Evolutionary conservation across 768 basidiomycete genomes (phyloP).

Genomic region (Gautieria morchelliformis): DNA sequence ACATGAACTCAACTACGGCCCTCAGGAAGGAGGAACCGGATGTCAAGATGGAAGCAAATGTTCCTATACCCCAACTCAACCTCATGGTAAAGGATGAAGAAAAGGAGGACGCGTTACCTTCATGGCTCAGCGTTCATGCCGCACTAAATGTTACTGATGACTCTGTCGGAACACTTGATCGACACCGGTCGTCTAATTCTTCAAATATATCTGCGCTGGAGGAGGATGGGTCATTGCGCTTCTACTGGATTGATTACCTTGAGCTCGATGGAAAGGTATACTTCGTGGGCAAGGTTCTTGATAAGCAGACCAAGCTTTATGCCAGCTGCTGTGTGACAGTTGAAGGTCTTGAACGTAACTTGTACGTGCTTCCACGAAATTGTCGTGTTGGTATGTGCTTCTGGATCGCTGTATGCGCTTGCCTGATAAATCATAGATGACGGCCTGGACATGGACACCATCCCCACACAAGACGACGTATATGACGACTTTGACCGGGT

Average conservation of each 20-base stretch:
- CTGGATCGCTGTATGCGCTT: background rate
- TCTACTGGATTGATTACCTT: slow-evolving; percentile 96
- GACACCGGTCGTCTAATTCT: slow-evolving; percentile 20
- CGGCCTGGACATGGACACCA: slow-evolving; percentile 61
- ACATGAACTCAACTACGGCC: slow-evolving; percentile 13
- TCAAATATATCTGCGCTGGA: slow-evolving; percentile 56
- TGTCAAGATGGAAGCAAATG: slow-evolving; percentile 16
- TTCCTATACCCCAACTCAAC: slow-evolving; percentile 11
- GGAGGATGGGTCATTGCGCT: slow-evolving; percentile 72
- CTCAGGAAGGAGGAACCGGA: slow-evolving; percentile 16
- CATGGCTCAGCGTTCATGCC: slow-evolving; percentile 72
- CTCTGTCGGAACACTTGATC: slow-evolving; percentile 32
- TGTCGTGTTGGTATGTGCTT: slow-evolving; percentile 38
- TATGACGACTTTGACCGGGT: slow-evolving; percentile 77
- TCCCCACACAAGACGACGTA: slow-evolving; percentile 63
- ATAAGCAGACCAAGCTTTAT: slow-evolving; percentile 59
- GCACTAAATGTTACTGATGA: slow-evolving; percentile 59
- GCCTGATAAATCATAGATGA: slow-evolving; percentile 11
- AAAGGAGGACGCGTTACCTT: slow-evolving; percentile 26
- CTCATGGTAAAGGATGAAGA: slow-evolving; percentile 36
- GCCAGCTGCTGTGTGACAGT: slow-evolving; percentile 83
- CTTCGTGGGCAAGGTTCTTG: slow-evolving; percentile 86
- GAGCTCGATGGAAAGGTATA: slow-evolving; percentile 79
- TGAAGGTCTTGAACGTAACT: slow-evolving; percentile 77
- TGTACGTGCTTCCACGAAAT: slow-evolving; percentile 79